phyloP scores from a whole-genome alignment of 805 yeast species.

The Schwanniomyces sp. region DNA sequence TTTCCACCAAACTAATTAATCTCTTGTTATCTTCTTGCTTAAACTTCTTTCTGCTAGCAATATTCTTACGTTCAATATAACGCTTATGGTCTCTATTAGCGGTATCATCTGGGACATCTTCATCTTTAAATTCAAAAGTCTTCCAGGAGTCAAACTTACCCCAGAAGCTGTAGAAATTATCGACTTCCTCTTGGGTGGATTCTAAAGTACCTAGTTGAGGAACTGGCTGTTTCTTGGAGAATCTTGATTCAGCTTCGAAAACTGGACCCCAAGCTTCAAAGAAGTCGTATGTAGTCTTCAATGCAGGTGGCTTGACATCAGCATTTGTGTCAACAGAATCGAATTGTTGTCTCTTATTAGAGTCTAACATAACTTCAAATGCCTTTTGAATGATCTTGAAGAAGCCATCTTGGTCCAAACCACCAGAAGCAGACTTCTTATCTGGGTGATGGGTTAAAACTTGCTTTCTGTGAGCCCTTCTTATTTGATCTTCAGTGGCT shows the following conservation, averaged over 20 bases:
- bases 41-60: conserved; percentile 94
- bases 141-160: conserved; percentile 98
- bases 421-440: conserved; percentile 90
- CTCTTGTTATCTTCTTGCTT: conserved; percentile 97
- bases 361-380: conserved; percentile 83
- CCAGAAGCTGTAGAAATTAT: conserved; percentile 87
- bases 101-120: conserved; percentile 98
- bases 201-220: conserved; percentile 73
- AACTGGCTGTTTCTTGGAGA: conserved; percentile 88
- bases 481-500: conserved; percentile 90
- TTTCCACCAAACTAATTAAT: conserved; percentile 78
- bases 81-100: conserved; percentile 99
- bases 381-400: conserved; percentile 98
- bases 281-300: conserved; percentile 73
- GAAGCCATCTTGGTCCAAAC: conserved; percentile 90
- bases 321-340: conserved; percentile 94
- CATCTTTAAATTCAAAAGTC: conserved; percentile 95
- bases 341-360: conserved; percentile 84
- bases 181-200: conserved; percentile 78
- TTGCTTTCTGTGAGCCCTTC: conserved; percentile 95
- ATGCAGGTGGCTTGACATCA: conserved; percentile 75
- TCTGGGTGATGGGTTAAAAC: conserved; percentile 98
- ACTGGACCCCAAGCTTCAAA: conserved; percentile 91
- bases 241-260: conserved; percentile 86
- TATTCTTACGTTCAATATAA: conserved; percentile 95